Conservation (phyloP, 805 yeast genomes). For the Suhomyces faveliae region DNA sequence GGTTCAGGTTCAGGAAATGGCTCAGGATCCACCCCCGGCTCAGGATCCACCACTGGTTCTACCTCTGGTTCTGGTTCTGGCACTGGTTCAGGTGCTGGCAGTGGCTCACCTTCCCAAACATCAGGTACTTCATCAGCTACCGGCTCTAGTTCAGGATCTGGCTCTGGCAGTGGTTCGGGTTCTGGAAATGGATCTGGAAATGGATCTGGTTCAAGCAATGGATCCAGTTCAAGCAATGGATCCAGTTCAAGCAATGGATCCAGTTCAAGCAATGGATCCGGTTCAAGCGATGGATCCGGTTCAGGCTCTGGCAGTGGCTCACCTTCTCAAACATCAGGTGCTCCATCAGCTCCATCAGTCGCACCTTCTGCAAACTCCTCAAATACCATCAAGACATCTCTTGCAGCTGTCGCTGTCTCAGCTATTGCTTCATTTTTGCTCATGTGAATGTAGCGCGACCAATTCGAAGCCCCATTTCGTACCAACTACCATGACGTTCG, state of each 20-base stretch:
- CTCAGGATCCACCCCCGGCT: not conserved
- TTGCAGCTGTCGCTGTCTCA: constrained; percentile 1
- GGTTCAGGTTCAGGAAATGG: not conserved
- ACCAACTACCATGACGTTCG: not conserved
- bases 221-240: not conserved
- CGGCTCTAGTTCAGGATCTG: not conserved
- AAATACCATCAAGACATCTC: not conserved
- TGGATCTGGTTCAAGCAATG: not conserved
- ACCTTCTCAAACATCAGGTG: not conserved
- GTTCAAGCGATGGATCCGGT: not conserved
- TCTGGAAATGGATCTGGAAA: not conserved
- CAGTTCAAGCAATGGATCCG: not conserved
- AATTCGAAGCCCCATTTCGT: not conserved
- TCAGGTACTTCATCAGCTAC: not conserved
- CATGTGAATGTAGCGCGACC: not conserved
- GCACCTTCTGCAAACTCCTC: not conserved
- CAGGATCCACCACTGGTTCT: not conserved
- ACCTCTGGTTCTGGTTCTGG: not conserved
- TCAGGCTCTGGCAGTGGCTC: not conserved
- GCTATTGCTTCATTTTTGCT: not conserved
- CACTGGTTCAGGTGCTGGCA: not conserved
- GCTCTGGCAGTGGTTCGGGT: not conserved
- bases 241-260: not conserved
- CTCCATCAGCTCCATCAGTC: not conserved
- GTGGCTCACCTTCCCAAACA: not conserved